Evolutionary conservation across 2,329 filamentous ascomycete species (phyloP).

Genomic region (Colletotrichum chlorophyti): DNA sequence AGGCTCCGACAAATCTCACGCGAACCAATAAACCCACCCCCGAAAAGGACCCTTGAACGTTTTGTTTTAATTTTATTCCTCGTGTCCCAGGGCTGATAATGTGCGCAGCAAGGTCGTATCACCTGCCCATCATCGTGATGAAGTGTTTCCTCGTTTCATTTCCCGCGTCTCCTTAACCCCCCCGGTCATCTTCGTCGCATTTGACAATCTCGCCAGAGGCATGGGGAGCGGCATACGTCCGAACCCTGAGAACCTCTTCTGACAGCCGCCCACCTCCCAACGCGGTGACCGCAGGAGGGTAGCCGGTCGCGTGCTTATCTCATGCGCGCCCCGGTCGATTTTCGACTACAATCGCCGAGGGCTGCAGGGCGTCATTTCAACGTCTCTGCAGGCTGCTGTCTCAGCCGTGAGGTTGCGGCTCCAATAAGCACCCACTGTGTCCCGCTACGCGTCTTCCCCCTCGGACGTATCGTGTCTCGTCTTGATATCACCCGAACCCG

Average conservation of each 20-base stretch:
- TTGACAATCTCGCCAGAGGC: slow-evolving; percentile 17
- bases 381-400: slow-evolving; percentile 1
- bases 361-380: slow-evolving; percentile 19
- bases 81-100: slow-evolving; percentile 7
- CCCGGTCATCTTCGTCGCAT: slow-evolving; percentile 12
- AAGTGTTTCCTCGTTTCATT: background rate
- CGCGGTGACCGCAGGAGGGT: too few species aligned
- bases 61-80: too few species aligned
- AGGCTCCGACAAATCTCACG: too few species aligned
- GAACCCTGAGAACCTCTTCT: too few species aligned
- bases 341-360: background rate
- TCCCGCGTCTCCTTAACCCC: background rate
- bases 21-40: too few species aligned
- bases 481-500: too few species aligned
- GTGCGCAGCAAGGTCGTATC: background rate
- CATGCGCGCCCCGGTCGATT: slow-evolving; percentile 11
- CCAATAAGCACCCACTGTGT: too few species aligned
- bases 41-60: too few species aligned
- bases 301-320: background rate
- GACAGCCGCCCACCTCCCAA: too few species aligned
- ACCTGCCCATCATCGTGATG: background rate
- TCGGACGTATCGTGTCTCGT: background rate
- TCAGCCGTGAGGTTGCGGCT: too few species aligned
- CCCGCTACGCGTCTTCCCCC: too few species aligned
- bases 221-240: too few species aligned